Conservation (phyloP, 805 yeast genomes). For the Cyberlindnera meyerae region DNA sequence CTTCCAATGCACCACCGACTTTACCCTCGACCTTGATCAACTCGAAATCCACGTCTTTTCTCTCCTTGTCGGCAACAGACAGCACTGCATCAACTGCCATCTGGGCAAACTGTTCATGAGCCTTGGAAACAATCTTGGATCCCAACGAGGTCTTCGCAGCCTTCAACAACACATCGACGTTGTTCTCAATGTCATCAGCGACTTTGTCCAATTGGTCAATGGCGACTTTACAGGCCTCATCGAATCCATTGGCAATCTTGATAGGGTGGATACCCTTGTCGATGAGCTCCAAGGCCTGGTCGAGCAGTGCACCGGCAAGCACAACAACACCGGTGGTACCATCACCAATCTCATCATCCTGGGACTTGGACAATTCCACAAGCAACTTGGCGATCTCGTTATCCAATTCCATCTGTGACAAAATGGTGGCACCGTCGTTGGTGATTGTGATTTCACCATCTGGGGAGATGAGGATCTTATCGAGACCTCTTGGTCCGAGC, state of each 20-base stretch:
- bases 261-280: conserved; percentile 98
- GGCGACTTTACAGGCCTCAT: conserved; percentile 93
- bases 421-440: conserved; percentile 96
- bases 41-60: conserved; percentile 96
- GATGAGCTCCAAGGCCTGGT: conserved; percentile 89
- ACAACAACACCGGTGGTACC: conserved; percentile 99
- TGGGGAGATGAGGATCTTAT: conserved; percentile 88
- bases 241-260: conserved; percentile 94
- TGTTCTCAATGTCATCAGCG: conserved; percentile 57
- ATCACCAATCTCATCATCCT: conserved; percentile 98
- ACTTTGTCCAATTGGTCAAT: conserved; percentile 66
- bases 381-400: conserved; percentile 93
- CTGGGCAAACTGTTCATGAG: conserved; percentile 88
- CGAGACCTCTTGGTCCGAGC: conserved; percentile 97
- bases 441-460: conserved; percentile 98
- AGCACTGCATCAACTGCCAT: conserved; percentile 97
- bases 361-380: conserved; percentile 90
- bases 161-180: conserved; percentile 56
- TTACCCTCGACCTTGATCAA: conserved; percentile 92
- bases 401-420: conserved; percentile 92
- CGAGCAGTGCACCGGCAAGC: conserved; percentile 87
- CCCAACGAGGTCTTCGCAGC: conserved; percentile 96
- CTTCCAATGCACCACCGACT: conserved; percentile 90
- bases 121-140: conserved; percentile 89
- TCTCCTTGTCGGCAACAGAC: conserved; percentile 84